phyloP scores from a whole-genome alignment of 1,284 basidiomycete genomes.

The Naganishia sp. region DNA sequence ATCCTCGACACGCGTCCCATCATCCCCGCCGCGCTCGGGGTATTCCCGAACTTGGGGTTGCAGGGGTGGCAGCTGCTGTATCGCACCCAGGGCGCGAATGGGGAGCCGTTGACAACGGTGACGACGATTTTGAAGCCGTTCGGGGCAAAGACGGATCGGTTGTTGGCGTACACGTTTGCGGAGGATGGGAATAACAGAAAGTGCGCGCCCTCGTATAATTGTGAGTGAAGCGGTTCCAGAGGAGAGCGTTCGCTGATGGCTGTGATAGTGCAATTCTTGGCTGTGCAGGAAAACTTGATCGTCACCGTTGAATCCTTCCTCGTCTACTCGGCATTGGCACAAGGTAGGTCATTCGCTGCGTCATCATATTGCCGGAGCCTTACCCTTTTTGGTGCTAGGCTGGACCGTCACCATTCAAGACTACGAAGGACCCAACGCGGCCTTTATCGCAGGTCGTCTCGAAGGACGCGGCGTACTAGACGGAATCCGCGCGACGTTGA shows the following conservation, averaged over 20 bases:
- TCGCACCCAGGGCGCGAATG: slow-evolving; percentile 22
- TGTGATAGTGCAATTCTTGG: slow-evolving; percentile 18
- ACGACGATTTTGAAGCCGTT: slow-evolving; percentile 18
- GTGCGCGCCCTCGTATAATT: slow-evolving; percentile 28
- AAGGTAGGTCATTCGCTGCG: slow-evolving; percentile 8
- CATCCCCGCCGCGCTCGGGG: slow-evolving; percentile 1
- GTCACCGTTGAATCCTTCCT: slow-evolving; percentile 17
- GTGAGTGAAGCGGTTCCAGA: not conserved
- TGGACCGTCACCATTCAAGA: slow-evolving; percentile 23
- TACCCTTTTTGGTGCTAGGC: not conserved
- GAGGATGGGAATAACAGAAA: slow-evolving; percentile 25
- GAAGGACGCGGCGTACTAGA: slow-evolving; percentile 23
- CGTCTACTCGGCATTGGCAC: slow-evolving; percentile 10
- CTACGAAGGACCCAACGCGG: slow-evolving; percentile 28
- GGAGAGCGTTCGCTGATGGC: too few relatives aligned
- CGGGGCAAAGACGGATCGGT: slow-evolving; percentile 14
- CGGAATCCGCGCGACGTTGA: slow-evolving; percentile 19
- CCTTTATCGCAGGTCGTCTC: slow-evolving; percentile 25
- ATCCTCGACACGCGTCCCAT: slow-evolving; percentile 9
- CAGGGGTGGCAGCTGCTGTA: slow-evolving; percentile 24
- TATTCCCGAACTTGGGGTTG: slow-evolving; percentile 9
- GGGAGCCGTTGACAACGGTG: slow-evolving; percentile 21
- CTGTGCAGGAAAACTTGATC: slow-evolving; percentile 12
- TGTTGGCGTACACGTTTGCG: slow-evolving; percentile 24
- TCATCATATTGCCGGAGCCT: too few relatives aligned